Percentiles rank a stretch among this genome's conserved stretches.
Evolutionary conservation across 2,329 filamentous ascomycete genomes (phyloP).

Genomic region (Aspergillus piperis): DNA sequence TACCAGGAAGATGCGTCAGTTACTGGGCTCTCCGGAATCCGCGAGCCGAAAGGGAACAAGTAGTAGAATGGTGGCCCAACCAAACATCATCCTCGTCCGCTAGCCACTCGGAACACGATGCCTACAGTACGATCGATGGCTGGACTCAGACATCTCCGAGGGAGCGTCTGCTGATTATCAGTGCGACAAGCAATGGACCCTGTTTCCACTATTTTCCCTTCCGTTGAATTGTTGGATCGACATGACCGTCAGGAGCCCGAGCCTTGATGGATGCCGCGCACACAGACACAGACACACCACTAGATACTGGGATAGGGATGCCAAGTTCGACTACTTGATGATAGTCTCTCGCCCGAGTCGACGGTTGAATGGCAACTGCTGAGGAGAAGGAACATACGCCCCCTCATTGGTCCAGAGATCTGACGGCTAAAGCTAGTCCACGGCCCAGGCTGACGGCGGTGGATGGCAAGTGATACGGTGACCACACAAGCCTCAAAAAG

Average conservation of each 20-base stretch:
- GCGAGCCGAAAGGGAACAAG: not conserved
- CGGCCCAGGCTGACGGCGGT: not conserved
- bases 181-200: constrained; percentile 6
- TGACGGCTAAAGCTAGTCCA: not conserved
- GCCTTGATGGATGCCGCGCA: not conserved
- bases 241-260: not conserved
- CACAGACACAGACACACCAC: not conserved
- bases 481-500: constrained; percentile 2
- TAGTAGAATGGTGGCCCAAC: not conserved
- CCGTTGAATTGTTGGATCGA: not conserved
- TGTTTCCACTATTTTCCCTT: not conserved
- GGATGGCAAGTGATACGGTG: not conserved
- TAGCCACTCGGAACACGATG: not conserved
- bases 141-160: too few relatives aligned
- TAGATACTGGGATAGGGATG: not conserved
- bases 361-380: not conserved
- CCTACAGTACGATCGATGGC: not conserved
- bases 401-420: not conserved
- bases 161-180: not conserved
- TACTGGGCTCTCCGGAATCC: not conserved
- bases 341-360: constrained; percentile 1
- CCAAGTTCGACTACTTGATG: not conserved
- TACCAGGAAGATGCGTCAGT: not conserved
- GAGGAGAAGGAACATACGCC: not conserved
- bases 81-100: not conserved